A percentile compares a stretch with the other conserved stretches of the same genome.
These are phyloP conservation scores for Meira miltonrushii DNA, from an alignment of 1,284 basidiomycete genomes.

Conservation along the genomic window DNA sequence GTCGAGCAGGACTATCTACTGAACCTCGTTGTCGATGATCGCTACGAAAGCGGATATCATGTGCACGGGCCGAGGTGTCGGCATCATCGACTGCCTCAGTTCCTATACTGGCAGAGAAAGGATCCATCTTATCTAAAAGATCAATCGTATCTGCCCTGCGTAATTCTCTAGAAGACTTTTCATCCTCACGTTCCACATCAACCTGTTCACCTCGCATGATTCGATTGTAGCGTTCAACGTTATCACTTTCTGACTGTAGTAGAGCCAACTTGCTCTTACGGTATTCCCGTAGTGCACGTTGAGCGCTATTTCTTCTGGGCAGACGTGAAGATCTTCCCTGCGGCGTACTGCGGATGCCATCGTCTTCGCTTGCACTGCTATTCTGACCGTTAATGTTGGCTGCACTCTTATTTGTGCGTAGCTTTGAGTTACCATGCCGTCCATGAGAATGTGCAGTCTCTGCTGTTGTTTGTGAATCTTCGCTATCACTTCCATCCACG, in stretches of 20 bases:
- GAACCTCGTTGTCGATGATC: not conserved
- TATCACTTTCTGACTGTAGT: slow-evolving; percentile 19
- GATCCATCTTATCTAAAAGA: slow-evolving; percentile 11
- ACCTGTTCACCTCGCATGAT: slow-evolving; percentile 11
- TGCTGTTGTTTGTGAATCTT: slow-evolving; percentile 17
- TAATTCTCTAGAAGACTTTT: slow-evolving; percentile 13
- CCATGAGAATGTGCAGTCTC: slow-evolving; percentile 1
- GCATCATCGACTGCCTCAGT: slow-evolving; percentile 17
- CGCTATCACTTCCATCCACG: slow-evolving; percentile 17
- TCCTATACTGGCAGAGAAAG: slow-evolving; percentile 17
- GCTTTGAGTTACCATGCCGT: too few relatives aligned
- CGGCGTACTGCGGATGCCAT: not conserved
- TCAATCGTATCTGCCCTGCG: slow-evolving; percentile 5
- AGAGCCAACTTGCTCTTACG: slow-evolving; percentile 27
- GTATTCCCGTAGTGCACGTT: slow-evolving; percentile 24
- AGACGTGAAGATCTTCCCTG: slow-evolving; percentile 3
- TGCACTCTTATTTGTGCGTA: slow-evolving; percentile 14
- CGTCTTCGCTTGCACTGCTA: slow-evolving; percentile 12
- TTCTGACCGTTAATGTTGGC: slow-evolving; percentile 21
- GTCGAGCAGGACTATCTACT: not conserved
- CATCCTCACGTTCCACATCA: not conserved
- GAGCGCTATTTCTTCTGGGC: slow-evolving; percentile 24
- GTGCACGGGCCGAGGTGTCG: not conserved
- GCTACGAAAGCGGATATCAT: not conserved
- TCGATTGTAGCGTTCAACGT: slow-evolving; percentile 14